Evolutionary conservation across 1,284 basidiomycete genomes (phyloP).

Genomic region (Sanghuangporus sanghuang): DNA sequence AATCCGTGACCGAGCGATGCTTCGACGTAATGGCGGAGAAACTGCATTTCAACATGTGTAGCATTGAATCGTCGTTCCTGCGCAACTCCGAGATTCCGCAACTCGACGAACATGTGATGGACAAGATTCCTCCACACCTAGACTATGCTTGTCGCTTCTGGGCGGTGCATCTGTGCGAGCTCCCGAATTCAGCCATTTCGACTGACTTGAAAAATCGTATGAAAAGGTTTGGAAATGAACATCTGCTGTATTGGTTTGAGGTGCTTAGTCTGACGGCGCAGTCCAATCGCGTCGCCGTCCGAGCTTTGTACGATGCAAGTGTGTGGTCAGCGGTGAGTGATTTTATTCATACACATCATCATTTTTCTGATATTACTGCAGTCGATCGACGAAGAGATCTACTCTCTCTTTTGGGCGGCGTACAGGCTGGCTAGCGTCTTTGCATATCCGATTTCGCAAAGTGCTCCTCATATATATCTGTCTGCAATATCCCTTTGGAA

Average conservation of each 20-base stretch:
- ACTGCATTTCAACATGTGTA: not conserved
- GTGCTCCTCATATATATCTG: not conserved
- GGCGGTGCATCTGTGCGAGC: not conserved
- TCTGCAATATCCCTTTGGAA: not conserved
- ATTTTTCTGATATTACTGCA: not conserved
- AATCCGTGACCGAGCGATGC: not conserved
- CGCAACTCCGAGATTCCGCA: not conserved
- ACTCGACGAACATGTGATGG: not conserved
- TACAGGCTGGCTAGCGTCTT: not conserved
- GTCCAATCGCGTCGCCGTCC: not conserved
- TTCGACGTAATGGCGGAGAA: not conserved
- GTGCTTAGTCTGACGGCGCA: not conserved
- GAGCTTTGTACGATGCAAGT: not conserved
- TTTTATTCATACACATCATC: not conserved
- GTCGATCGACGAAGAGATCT: not conserved
- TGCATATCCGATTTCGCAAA: not conserved
- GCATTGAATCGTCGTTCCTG: not conserved
- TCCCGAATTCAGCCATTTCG: not conserved
- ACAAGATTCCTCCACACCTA: not conserved
- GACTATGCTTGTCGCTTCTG: not conserved
- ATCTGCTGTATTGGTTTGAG: constrained; percentile 1
- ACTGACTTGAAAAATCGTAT: not conserved
- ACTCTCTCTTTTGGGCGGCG: not conserved
- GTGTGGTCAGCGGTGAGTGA: not conserved
- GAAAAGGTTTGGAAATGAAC: not conserved